These are phyloP conservation scores for Avena insularis DNA, from an alignment of 176 grass and related monocot genomes.

Conservation along the genomic window DNA sequence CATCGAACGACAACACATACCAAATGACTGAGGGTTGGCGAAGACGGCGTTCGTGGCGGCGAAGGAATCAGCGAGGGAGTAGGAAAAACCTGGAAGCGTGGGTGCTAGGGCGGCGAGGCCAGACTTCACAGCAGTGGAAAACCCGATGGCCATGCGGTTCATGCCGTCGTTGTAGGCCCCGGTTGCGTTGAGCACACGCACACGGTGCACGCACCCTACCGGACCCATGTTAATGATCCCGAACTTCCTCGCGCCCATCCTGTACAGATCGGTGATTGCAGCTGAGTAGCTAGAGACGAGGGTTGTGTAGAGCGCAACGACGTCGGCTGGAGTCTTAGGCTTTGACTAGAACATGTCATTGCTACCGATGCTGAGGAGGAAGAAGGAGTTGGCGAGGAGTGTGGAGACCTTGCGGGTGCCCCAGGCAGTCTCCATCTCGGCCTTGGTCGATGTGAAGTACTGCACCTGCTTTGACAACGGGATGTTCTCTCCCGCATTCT, in stretches of 20 bases:
- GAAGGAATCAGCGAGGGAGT: slow-evolving; percentile 43
- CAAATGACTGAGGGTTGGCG: neutral
- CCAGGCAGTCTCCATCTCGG: neutral
- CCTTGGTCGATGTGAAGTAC: slow-evolving; percentile 30
- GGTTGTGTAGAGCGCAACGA: neutral
- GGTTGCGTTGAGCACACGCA: neutral
- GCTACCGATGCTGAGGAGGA: slow-evolving; percentile 34
- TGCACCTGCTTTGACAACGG: slow-evolving; percentile 49
- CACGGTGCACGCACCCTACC: slow-evolving; percentile 21
- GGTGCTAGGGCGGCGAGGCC: neutral
- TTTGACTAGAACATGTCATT: slow-evolving; percentile 43
- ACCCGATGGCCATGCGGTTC: slow-evolving; percentile 45
- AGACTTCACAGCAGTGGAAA: neutral
- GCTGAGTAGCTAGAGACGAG: slow-evolving; percentile 38
- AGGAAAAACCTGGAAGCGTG: slow-evolving; percentile 34
- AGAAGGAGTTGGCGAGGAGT: slow-evolving; percentile 43
- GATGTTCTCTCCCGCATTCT: slow-evolving; percentile 35
- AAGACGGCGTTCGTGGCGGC: neutral
- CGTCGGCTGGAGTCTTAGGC: neutral
- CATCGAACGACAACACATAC: neutral
- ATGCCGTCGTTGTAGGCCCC: slow-evolving; percentile 32
- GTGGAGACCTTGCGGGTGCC: neutral
- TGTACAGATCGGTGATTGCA: slow-evolving; percentile 19
- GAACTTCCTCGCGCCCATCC: slow-evolving; percentile 49
- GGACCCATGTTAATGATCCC: slow-evolving; percentile 47